Conservation (phyloP, 73 alveolate species). For the Symbiodinium pilosum region DNA sequence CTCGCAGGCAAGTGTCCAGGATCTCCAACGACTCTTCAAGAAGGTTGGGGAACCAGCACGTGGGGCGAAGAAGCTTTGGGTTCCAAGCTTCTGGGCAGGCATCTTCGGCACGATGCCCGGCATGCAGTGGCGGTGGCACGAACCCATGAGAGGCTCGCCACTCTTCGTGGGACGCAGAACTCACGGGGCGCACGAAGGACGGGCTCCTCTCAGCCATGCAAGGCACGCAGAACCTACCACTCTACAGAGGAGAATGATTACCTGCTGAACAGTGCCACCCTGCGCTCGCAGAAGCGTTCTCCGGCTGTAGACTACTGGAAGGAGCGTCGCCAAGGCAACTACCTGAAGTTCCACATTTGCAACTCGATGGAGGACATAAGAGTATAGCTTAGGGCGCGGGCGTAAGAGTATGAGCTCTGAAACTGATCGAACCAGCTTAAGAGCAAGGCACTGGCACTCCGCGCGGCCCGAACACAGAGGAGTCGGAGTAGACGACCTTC, state of each 20-base stretch:
- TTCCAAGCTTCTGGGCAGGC: neutral
- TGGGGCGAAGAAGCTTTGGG: neutral
- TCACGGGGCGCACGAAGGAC: neutral
- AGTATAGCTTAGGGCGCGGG: no score
- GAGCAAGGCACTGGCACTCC: neutral
- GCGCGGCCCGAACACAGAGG: neutral
- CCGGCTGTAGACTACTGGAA: neutral
- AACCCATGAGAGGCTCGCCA: neutral
- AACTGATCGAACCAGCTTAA: no score
- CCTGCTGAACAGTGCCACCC: neutral
- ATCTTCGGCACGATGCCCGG: neutral
- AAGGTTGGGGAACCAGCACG: neutral
- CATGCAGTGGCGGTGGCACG: neutral
- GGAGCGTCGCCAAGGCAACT: neutral
- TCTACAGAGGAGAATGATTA: neutral
- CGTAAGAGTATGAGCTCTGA: no score
- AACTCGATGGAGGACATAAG: no score
- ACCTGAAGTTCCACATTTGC: neutral
- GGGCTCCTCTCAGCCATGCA: neutral
- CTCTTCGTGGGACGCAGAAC: neutral
- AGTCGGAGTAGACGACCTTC: neutral
- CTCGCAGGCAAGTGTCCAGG: neutral
- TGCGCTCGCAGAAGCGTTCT: neutral
- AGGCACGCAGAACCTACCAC: neutral
- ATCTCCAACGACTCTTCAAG: neutral